Evolutionary conservation across 2,329 filamentous ascomycete genomes (phyloP), one percentile per base, ranked within the genome.

Genomic region (Talaromyces atroroseus): DNA sequence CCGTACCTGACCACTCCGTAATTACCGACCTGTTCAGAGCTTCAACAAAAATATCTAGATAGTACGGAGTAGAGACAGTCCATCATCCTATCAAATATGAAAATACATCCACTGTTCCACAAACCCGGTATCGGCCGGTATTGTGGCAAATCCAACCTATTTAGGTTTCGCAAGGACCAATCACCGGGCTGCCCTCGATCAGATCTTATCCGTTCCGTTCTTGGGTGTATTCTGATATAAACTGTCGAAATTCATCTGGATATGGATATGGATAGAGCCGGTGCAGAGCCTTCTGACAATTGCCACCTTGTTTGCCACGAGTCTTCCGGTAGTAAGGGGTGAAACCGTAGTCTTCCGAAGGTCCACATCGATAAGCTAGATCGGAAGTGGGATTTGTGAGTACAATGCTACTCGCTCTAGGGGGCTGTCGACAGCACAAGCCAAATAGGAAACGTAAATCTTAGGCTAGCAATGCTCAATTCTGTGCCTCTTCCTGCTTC

Each of bases 121-220:
- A 24, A 18, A 32, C 32, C 49, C 24, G 49, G 49, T 52, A 52
- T 52, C 49, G 36, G 49, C 26, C 49, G 49, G 49, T 52, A 52
- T 38, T 21, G 49, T 52, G 49, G 49, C 49, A 21, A 52, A 52
- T 51, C 12, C n/a, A 45, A 23, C 23, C 14, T 20, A 44, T 44
- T n/a, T 32, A 32, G 29, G 7, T 11, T 32, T 32, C n/a, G 29
- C 29, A 32, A 2, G 32, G 3, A 16, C 32, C 32, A 36, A 36
- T 36, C 32, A 34, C 24, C 8, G n/a, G n/a, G 26, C 26, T 8
- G 29, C 29, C 8, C 6, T 8, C 29, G 11, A 32, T 8, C 8
- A 8, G 29, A 32, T 32, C 29, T 32, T 11, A 32, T 32, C 8
- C 29, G 5, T 36, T 36, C 32, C 32, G 5, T 36, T 36, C 12